A percentile compares a stretch with the other conserved stretches of the same genome.
phyloP scores from a whole-genome alignment of 108 stramenopile species.

The Epithemia pelagica region DNA sequence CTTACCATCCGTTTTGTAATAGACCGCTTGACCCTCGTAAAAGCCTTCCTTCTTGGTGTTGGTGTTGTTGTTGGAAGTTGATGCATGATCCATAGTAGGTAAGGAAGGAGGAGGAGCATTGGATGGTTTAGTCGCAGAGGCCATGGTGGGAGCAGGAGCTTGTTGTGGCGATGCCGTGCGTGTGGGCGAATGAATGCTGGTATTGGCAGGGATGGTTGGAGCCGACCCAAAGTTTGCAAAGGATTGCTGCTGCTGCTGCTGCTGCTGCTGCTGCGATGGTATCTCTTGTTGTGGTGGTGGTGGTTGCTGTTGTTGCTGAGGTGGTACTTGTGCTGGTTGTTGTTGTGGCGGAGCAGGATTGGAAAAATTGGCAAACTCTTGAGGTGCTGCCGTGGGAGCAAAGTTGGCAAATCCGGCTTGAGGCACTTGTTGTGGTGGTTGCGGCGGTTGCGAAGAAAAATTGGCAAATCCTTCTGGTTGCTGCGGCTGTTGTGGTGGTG shows the following conservation, averaged over 20 bases:
- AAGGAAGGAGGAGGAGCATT: neutral
- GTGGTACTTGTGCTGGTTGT: constrained; percentile 18
- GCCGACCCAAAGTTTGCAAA: neutral
- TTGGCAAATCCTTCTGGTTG: constrained; percentile 26
- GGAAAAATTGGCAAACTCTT: too few relatives aligned
- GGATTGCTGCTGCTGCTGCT: neutral
- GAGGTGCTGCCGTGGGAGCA: constrained; percentile 7
- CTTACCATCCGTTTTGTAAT: constrained; percentile 36
- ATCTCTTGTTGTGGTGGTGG: too few relatives aligned
- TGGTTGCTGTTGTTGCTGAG: constrained; percentile 23
- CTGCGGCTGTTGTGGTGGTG: constrained; percentile 22
- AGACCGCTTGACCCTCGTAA: constrained; percentile 26
- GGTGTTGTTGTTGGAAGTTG: constrained; percentile 2
- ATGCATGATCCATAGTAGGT: neutral
- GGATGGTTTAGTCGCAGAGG: neutral
- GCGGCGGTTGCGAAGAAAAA: constrained; percentile 8
- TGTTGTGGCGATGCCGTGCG: neutral
- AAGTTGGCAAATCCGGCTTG: constrained; percentile 17
- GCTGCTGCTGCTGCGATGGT: constrained; percentile 1
- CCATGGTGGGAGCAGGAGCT: too few relatives aligned
- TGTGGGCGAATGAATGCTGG: neutral
- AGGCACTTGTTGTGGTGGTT: constrained; percentile 8
- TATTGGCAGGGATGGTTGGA: neutral
- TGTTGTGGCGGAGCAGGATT: neutral
- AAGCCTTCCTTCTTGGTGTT: neutral